Percentiles rank a stretch among this genome's conserved stretches.
These are phyloP conservation scores for Clarireedia sp. DNA, from an alignment of 2,329 filamentous ascomycete genomes.

Conservation along the genomic window DNA sequence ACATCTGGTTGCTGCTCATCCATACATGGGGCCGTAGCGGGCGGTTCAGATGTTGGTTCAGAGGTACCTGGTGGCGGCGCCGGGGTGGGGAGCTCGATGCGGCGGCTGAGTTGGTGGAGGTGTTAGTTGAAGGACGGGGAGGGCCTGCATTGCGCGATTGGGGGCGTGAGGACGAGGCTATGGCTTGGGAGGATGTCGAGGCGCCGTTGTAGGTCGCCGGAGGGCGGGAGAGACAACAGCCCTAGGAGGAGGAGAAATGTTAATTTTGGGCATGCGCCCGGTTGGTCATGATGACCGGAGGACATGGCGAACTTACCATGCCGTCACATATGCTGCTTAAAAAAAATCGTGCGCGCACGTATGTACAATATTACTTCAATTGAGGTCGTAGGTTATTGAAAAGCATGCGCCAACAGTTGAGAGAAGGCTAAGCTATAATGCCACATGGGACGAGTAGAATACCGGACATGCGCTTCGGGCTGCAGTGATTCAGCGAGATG, in stretches of 20 bases:
- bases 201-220: conserved; percentile 47
- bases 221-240: conserved; percentile 50
- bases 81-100: conserved; percentile 9
- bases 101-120: conserved; percentile 10
- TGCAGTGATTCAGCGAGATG: no score
- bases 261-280: neutral
- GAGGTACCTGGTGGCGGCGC: conserved; percentile 27
- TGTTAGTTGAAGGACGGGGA: conserved; percentile 19
- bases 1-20: conserved; percentile 53
- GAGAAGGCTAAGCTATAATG: no score
- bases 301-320: conserved; percentile 8
- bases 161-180: conserved; percentile 31
- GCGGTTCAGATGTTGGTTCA: conserved; percentile 61
- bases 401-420: no score
- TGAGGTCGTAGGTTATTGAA: neutral
- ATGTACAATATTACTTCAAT: neutral
- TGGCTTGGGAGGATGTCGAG: conserved; percentile 44
- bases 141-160: conserved; percentile 16
- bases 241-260: conserved; percentile 32
- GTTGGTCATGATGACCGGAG: neutral
- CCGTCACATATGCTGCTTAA: conserved; percentile 1
- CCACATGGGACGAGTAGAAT: no score
- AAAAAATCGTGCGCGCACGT: conserved; percentile 5
- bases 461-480: no score
- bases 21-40: conserved; percentile 60